Percentiles rank a stretch among this genome's conserved stretches.
phyloP scores from a whole-genome alignment of 345 rosid genomes.

The Microcos paniculata region DNA sequence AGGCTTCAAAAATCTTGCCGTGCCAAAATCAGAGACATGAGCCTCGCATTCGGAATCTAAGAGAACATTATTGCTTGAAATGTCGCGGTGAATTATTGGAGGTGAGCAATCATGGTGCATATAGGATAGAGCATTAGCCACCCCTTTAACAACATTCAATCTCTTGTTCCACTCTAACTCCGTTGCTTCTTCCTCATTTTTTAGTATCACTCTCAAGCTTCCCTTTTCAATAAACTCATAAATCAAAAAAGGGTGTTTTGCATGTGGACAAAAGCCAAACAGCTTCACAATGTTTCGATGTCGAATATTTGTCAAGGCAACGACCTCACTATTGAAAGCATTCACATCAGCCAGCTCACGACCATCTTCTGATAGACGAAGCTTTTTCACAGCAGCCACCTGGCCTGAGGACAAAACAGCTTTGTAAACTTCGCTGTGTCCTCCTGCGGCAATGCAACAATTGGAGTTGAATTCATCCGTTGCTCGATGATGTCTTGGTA shows the following conservation, averaged over 20 bases:
- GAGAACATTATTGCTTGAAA: conserved; percentile 16
- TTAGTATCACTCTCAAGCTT: conserved; percentile 23
- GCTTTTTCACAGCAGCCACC: conserved; percentile 25
- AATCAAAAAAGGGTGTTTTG: conserved; percentile 16
- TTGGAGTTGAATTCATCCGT: conserved; percentile 17
- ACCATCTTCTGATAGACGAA: background rate
- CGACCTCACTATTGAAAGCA: conserved; percentile 17
- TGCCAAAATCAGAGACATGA: conserved; percentile 22
- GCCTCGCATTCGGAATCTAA: conserved; percentile 3
- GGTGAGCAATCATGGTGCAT: conserved; percentile 24
- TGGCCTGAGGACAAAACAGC: conserved; percentile 3
- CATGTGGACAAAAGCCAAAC: conserved; percentile 21
- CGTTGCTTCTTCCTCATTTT: conserved; percentile 6
- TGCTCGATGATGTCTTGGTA: conserved; percentile 24
- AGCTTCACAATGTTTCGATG: conserved; percentile 30
- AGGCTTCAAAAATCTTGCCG: conserved; percentile 6
- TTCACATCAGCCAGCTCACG: background rate
- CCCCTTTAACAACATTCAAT: conserved; percentile 1
- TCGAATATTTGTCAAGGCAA: conserved; percentile 20
- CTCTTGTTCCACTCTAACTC: conserved; percentile 5
- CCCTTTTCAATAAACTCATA: conserved; percentile 28
- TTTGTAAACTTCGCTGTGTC: conserved; percentile 20
- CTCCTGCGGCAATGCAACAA: conserved; percentile 24
- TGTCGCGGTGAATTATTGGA: conserved; percentile 7
- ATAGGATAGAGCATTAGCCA: conserved; percentile 15